These are phyloP conservation scores for Gentiana macrophylla DNA, from an alignment of 257 asterid species.

Conservation along the genomic window DNA sequence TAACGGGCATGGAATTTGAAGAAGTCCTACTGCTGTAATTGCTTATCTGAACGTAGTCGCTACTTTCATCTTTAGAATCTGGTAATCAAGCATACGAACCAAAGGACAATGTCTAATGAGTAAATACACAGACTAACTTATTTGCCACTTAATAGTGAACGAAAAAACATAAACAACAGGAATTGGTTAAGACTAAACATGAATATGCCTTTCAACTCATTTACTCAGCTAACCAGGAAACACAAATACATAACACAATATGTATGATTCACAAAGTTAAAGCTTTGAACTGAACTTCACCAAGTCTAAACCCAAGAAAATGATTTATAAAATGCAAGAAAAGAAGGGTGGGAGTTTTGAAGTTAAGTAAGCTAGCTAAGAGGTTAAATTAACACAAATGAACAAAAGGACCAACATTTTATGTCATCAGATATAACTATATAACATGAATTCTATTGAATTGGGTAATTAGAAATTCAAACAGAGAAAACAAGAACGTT, in stretches of 20 bases:
- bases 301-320: too few relatives aligned
- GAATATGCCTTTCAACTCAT: too few relatives aligned
- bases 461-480: neutral
- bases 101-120: neutral
- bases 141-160: neutral
- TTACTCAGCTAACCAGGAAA: too few relatives aligned
- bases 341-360: too few relatives aligned
- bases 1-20: conserved; percentile 49
- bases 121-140: neutral
- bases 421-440: conserved; percentile 1
- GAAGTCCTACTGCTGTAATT: conserved; percentile 55
- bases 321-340: too few relatives aligned
- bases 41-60: conserved; percentile 42
- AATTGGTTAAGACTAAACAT: too few relatives aligned
- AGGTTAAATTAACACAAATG: too few relatives aligned
- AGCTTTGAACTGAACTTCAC: too few relatives aligned
- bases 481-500: neutral
- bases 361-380: too few relatives aligned
- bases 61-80: conserved; percentile 35
- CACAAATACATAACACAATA: too few relatives aligned
- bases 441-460: neutral
- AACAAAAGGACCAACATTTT: neutral
- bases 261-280: too few relatives aligned
- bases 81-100: conserved; percentile 6
- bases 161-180: too few relatives aligned